Evolutionary conservation across 495 filamentous ascomycete species (phyloP).

Genomic region (Mycothermus thermophilus): DNA sequence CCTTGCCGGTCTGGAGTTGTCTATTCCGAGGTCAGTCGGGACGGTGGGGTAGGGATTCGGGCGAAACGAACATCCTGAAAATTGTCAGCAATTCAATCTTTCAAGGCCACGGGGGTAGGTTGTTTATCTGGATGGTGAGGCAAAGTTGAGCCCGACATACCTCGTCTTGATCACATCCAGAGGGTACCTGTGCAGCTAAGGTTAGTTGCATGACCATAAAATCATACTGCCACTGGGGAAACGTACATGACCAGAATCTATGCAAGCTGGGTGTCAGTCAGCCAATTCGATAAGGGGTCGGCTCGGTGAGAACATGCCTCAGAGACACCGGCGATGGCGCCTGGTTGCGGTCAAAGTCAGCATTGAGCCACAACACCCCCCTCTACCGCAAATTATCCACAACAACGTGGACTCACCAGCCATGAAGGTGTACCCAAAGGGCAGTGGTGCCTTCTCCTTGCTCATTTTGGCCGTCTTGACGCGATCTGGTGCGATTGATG

Average conservation of each 20-base stretch:
- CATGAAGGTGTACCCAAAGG: slow-evolving; percentile 24
- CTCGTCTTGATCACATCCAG: slow-evolving; percentile 96
- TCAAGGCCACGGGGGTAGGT: no score
- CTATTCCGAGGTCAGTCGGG: slow-evolving; percentile 35
- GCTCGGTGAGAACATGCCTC: slow-evolving; percentile 16
- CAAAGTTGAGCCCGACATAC: no score
- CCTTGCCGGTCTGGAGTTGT: slow-evolving; percentile 69
- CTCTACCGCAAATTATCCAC: no score
- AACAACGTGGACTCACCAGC: slow-evolving; percentile 19
- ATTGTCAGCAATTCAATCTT: no score
- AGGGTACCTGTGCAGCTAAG: slow-evolving; percentile 59
- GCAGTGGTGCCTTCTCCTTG: slow-evolving; percentile 19
- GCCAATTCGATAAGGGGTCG: no score
- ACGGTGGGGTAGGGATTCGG: slow-evolving; percentile 2
- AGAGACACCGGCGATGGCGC: slow-evolving; percentile 18
- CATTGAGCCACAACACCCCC: no score
- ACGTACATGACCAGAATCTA: slow-evolving; percentile 79
- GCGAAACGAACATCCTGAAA: no score
- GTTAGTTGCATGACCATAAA: slow-evolving; percentile 15
- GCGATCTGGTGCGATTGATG: neutral
- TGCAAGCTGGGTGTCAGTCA: no score
- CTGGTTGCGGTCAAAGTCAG: slow-evolving; percentile 6
- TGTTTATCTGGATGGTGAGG: no score
- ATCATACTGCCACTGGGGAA: neutral
- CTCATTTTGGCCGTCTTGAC: slow-evolving; percentile 21